Base-by-base conservation (phyloP, 169 alveolate species). In the Cryptosporidium viatorum region DNA sequence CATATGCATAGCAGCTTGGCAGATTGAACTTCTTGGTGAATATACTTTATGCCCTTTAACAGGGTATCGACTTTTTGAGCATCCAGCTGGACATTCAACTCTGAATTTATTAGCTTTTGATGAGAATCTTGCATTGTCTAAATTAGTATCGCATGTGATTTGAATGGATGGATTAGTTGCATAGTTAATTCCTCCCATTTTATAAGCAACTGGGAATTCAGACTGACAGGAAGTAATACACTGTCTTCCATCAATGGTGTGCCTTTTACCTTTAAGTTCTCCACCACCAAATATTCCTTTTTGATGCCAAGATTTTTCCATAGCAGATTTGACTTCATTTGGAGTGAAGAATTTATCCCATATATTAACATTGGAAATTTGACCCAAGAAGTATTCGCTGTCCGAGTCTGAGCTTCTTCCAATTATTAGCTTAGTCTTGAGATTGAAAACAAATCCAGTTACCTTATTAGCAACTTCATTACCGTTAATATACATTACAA, bases 1-100 rank as follows among this genome's bases (percentile, higher is more conserved):
- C 43, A 97, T 93, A 59, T 96, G 98, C 55, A 95, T 93, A n/a
- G 97, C 98, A 8, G 98, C 96, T 89, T 96, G 94, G 91, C 98
- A 96, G 26, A 95, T 96, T 87, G 94, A 86, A 52, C 95, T 92
- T 33, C 52, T 71, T 39, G 86, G 91, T 16, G 94, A 31, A 69
- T 93, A 93, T 16, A 93, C 93, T 58, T 92, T 86, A 52, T 43
- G 55, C 3, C 95, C 95, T 21, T 84, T 65, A 41, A 92, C 84
- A 10, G 91, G 91, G 23, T 51, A 59, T 60, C 84, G 37, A 62
- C 91, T 43, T 51, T 91, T 65, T 33, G 35, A 41, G 71, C 95
- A 93, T 60, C 91, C 91, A 9, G 71, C 29, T 2, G 95, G 95
- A 51, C 95, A 93, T 6, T 39, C 26, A 14, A 93, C 86, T 48